Evolutionary conservation across 1,284 basidiomycete genomes (phyloP), one percentile per base, ranked within the genome.

Genomic region (Microbotryomycetes sp.): DNA sequence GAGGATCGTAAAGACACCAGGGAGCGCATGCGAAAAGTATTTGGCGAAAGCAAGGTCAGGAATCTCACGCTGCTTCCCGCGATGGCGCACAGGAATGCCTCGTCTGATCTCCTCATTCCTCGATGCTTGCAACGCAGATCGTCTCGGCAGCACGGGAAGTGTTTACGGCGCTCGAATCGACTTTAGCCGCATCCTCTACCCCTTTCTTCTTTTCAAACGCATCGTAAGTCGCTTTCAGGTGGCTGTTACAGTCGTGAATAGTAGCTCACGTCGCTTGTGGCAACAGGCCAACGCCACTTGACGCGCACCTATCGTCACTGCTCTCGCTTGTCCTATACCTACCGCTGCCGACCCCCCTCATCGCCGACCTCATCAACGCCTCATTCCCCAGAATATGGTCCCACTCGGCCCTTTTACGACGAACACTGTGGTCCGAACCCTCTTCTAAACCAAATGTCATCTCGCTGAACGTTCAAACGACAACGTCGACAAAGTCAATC

Each of bases 271-370:
- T 26, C 52, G 2, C 16, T 11, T 41, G 4, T 24, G 6, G 16
- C 2, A 13, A n/a, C n/a, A 74, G 72, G 24, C 73, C 75, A 0
- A 69, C 72, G 0, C 72, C 75, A 0, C 62, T 75, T 18, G 77
- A 78, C 55, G 63, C 76, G 1, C 64, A 65, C 24, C 73, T 78
- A 24, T 76, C 74, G 48, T 63, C 77, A 7, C 73, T 76, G 28
- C 69, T 77, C n/a, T 67, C 76, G 4, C 71, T 77, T 53, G 58
- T 75, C 23, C 72, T 78, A 49, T 67, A 71, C 21, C 70, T 74
- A 7, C 58, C 63, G 1, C 70, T 75, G n/a, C 76, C 77, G 1
- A 74, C 73, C 23, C 66, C 73, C 0, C 65, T 77, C 16, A 65
- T 77, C 29, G 67, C 74, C 11, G 64, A 74, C 56, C 61, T 75